These are phyloP conservation scores for Tetrapisispora arboricola DNA, from an alignment of 805 yeast genomes.

Conservation along the genomic window DNA sequence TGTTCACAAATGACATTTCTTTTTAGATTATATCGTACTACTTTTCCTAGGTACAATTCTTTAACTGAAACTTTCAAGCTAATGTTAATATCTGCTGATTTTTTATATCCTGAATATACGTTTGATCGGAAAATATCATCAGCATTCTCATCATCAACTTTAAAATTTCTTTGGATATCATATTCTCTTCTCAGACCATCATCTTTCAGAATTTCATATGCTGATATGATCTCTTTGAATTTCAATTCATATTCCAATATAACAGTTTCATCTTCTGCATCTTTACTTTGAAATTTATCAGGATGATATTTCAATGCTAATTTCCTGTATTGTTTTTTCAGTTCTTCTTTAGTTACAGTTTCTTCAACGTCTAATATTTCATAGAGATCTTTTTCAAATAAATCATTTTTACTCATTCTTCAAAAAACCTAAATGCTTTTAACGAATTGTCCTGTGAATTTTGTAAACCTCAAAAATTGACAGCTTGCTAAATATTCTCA, in stretches of 20 bases:
- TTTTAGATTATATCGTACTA: slow-evolving; percentile 59
- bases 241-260: slow-evolving; percentile 62
- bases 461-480: not conserved
- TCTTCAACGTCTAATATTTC: slow-evolving; percentile 59
- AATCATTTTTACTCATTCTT: not conserved
- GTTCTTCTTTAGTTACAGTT: slow-evolving; percentile 59
- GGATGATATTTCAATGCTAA: slow-evolving; percentile 82
- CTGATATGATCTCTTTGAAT: slow-evolving; percentile 78
- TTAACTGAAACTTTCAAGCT: slow-evolving; percentile 56
- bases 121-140: not conserved
- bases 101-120: not conserved
- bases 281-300: slow-evolving; percentile 55
- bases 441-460: too few relatives aligned
- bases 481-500: too few relatives aligned
- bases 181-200: slow-evolving; percentile 50
- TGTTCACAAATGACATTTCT: slow-evolving; percentile 61
- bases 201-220: slow-evolving; percentile 75
- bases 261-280: slow-evolving; percentile 33
- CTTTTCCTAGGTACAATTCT: slow-evolving; percentile 73
- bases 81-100: slow-evolving; percentile 36
- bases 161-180: slow-evolving; percentile 28
- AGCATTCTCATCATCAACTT: slow-evolving; percentile 31
- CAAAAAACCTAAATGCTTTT: not conserved
- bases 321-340: slow-evolving; percentile 75
- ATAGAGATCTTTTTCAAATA: slow-evolving; percentile 29